Evolutionary conservation across 305 asterid genomes (phyloP), one percentile per base, ranked within the genome.

Genomic region (Solanum hybrid): DNA sequence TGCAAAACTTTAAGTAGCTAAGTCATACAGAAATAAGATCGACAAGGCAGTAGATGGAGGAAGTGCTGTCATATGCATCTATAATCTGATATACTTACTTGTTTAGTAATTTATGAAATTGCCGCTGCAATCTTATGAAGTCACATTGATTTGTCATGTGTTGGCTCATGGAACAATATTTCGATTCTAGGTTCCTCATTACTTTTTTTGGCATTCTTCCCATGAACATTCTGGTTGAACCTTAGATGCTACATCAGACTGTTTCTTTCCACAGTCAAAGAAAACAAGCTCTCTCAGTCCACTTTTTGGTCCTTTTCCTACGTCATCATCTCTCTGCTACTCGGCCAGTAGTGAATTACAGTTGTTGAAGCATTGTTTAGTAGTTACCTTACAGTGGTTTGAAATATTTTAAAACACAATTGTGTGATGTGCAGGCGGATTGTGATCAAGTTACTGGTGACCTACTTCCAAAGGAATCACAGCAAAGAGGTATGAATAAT

Each of bases 381-480:
- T 31, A 27, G 19, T 10, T 51, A 56, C 45, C 51, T 85, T 85
- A 32, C 51, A 56, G 36, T 56, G 42, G 76, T 73, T 45, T 86
- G 86, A 81, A 69, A 76, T 84, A 56, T 12, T 85, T 31, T 85
- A 22, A 31, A 85, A 35, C 34, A 56, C 27, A 73, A 69, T 78
- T 88, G 71, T 91, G 85, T 85, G 80, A 85, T 93, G 85, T 90
- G 91, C 98, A 97, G 98, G 97, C 98, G 98, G 91, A 97, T 96
- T 81, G 99, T 97, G 91, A 95, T 97, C 92, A 97, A 96, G 90
- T 92, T 97, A 92, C 93, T 96, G 91, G 99, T 94, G 92, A 97
- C 99, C 13, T 97, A 96, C 92, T 97, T 97, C 92, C 98, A 95
- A 94, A 94, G 96, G 93, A 96, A 96, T 93, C 98, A 96, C 93